Evolutionary conservation across 2,329 filamentous ascomycete species (phyloP).

Genomic region (Diaporthe caulivora): DNA sequence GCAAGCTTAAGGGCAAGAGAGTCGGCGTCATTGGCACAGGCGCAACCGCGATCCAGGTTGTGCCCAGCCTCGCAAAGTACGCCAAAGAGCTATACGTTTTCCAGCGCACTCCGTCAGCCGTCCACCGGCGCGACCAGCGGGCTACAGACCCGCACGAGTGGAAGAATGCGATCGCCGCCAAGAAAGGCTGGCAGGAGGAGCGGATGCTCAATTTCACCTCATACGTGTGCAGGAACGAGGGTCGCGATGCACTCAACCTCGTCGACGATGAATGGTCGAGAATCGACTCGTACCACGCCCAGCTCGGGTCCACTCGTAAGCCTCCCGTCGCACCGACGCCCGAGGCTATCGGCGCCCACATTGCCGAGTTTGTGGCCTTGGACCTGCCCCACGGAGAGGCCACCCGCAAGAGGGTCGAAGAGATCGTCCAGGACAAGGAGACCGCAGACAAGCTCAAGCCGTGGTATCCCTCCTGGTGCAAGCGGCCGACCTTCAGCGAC

Average conservation of each 20-base stretch:
- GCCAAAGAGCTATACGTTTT: conserved; percentile 54
- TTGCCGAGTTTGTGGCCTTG: conserved; percentile 51
- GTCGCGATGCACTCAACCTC: not conserved
- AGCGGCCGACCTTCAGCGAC: conserved; percentile 64
- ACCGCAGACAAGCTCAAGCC: conserved; percentile 60
- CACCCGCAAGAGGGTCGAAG: conserved; percentile 53
- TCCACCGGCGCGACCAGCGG: conserved; percentile 45
- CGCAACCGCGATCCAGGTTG: conserved; percentile 44
- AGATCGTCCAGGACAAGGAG: conserved; percentile 54
- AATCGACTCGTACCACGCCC: conserved; percentile 42
- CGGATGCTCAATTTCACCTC: conserved; percentile 55
- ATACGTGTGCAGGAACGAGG: conserved; percentile 45
- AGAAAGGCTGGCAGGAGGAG: conserved; percentile 62
- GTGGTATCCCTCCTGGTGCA: conserved; percentile 65
- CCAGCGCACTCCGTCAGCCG: conserved; percentile 52
- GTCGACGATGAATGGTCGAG: conserved; percentile 58
- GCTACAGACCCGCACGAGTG: conserved; percentile 58
- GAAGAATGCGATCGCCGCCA: conserved; percentile 47
- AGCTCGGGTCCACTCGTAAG: not conserved
- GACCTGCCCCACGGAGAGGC: conserved; percentile 58
- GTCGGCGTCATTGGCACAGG: conserved; percentile 47
- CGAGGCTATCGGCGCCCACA: conserved; percentile 53
- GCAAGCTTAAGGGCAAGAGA: conserved; percentile 50
- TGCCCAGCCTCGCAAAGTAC: conserved; percentile 47
- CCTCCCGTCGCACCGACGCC: conserved; percentile 47